A percentile compares a stretch with the other conserved stretches of the same genome.
Conservation (phyloP, 345 rosid genomes). For the Stellera chamaejasme region DNA sequence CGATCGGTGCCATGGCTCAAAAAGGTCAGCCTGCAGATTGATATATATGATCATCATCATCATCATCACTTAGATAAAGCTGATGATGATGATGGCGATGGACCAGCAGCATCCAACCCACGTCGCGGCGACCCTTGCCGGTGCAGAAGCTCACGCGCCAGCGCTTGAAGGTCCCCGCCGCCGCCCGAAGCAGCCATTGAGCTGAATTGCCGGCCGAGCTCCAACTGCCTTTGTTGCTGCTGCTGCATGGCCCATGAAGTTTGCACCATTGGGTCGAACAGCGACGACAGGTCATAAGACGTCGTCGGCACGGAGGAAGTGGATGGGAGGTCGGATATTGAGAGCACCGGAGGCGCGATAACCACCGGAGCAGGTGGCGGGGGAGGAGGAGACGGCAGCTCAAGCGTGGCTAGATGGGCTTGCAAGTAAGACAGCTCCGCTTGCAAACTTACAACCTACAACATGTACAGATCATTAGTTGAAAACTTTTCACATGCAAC, state of each 20-base stretch:
- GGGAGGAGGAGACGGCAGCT: constrained; percentile 45
- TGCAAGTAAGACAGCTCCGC: constrained; percentile 84
- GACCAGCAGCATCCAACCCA: constrained; percentile 30
- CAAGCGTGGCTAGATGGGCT: constrained; percentile 59
- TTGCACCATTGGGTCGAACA: constrained; percentile 64
- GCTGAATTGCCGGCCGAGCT: constrained; percentile 43
- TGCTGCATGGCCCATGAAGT: constrained; percentile 53
- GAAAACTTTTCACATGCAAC: not conserved
- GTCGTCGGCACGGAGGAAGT: constrained; percentile 44
- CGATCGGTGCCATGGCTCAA: constrained; percentile 1
- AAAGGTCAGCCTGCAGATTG: constrained; percentile 12
- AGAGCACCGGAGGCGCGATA: constrained; percentile 36
- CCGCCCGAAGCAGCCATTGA: constrained; percentile 21
- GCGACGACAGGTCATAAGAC: constrained; percentile 51
- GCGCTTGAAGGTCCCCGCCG: constrained; percentile 65
- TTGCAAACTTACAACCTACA: constrained; percentile 71
- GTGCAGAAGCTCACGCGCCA: constrained; percentile 70
- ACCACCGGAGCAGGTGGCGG: constrained; percentile 26
- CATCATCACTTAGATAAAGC: constrained; percentile 35
- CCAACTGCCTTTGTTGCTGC: constrained; percentile 38
- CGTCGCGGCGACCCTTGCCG: constrained; percentile 58
- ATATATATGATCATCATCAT: no score
- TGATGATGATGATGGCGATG: constrained; percentile 42
- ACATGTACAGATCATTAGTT: not conserved
- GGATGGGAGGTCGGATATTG: constrained; percentile 57